A percentile compares a stretch with the other conserved stretches of the same genome.
Conservation (phyloP, 2,329 filamentous ascomycete genomes). For the Fusarium brevicatenulatum region DNA sequence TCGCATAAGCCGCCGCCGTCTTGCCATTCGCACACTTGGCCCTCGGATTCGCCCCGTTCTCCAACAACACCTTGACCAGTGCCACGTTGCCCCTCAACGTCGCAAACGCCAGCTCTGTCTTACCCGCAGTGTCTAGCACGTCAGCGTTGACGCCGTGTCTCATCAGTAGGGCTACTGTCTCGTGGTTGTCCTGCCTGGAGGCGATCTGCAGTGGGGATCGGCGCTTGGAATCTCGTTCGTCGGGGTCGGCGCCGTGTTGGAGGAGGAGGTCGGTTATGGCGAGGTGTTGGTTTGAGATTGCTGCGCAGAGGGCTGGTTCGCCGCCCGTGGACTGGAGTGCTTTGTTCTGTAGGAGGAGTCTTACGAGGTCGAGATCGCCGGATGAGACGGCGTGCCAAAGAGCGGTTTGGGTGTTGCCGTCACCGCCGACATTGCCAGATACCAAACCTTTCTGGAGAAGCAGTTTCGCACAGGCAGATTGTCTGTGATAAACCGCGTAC, state of each 20-base stretch:
- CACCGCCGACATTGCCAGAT: neutral
- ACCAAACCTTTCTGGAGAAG: neutral
- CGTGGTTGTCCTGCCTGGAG: neutral
- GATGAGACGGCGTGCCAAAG: neutral
- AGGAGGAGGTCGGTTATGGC: neutral
- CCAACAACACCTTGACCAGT: neutral
- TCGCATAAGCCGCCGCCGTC: neutral
- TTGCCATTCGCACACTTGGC: constrained; percentile 9
- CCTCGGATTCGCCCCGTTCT: neutral
- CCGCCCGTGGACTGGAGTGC: neutral
- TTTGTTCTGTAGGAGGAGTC: neutral
- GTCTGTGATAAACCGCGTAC: neutral
- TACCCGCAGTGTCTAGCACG: accelerated
- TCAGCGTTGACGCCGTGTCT: neutral
- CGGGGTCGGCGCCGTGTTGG: neutral
- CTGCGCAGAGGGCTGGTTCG: neutral
- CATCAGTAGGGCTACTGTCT: neutral
- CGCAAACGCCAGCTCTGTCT: neutral
- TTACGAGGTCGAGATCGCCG: neutral
- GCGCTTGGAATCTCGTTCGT: neutral
- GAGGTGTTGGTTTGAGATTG: accelerated
- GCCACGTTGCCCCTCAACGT: neutral
- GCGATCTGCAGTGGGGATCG: neutral
- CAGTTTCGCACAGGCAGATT: accelerated
- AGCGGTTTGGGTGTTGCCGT: accelerated